Evolutionary conservation across 352 stramenopile genomes (phyloP), one percentile per base, ranked within the genome.

Genomic region (Globisporangium canariense): DNA sequence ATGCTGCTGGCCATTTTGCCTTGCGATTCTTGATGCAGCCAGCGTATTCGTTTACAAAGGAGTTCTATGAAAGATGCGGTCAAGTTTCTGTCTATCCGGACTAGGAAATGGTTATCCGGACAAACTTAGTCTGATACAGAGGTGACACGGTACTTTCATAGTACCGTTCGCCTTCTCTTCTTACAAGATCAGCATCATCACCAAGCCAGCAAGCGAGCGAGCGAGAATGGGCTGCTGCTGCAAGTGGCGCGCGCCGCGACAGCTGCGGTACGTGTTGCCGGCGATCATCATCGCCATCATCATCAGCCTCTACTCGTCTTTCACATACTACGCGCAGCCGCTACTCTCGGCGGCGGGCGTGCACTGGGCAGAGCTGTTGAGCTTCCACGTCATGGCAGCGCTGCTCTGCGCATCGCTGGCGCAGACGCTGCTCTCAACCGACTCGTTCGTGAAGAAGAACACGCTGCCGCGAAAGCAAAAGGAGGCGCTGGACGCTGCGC

Each of bases 231-330:
- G 77, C 25, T 91, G 81, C 60, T 93, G 81, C 54, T 93, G 84
- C 61, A 75, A 86, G 57, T 89, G 74, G 71, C 70, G 74, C 11
- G 70, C 79, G 57, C 81, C 80, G 32, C 68, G 66, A 11, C 62
- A 68, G 30, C 70, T 90, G 66, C 82, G 79, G 62, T 90, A 77
- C 69, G 78, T 90, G 62, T 67, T 82, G 30, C 81, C 79, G 9
- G 67, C 55, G 22, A 34, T 90, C 30, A 68, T 94, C 22, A 18
- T 78, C 1, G 55, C 64, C 7, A 64, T 92, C 55, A 91, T 92
- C 62, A 53, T 40, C 45, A 90, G 79, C 60, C 69, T 94, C 55
- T 92, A 94, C 58, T 63, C 52, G 11, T 83, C 80, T 6, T 94
- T 92, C 64, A 59, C 76, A 11, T 28, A 65, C 13, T 88, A 80